Evolutionary conservation across 2,329 filamentous ascomycete species (phyloP).

Genomic region (Aspergillus novofumigatus): DNA sequence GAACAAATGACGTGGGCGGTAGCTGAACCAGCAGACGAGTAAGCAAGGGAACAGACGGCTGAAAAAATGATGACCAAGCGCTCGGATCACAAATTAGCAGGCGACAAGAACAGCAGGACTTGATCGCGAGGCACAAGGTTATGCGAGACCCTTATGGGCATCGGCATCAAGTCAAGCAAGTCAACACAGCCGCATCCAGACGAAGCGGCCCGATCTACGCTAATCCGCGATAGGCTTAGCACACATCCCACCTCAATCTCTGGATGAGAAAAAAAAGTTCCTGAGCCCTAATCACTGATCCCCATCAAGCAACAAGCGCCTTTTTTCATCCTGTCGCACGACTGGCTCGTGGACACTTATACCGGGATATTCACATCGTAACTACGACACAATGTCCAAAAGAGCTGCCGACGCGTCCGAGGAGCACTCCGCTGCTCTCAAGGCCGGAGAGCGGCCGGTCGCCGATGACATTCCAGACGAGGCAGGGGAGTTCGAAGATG

Average conservation of each 20-base stretch:
- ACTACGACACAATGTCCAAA: constrained; percentile 52
- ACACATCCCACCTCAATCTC: constrained; percentile 18
- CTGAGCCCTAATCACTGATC: constrained; percentile 10
- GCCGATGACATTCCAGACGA: constrained; percentile 48
- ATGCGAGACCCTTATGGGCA: background rate
- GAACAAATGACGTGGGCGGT: constrained; percentile 6
- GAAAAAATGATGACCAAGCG: background rate
- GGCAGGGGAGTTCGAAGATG: constrained; percentile 62
- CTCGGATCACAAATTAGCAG: background rate
- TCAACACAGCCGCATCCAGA: constrained; percentile 15
- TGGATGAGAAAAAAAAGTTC: constrained; percentile 30
- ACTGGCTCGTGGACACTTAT: constrained; percentile 17
- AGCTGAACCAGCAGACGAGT: constrained; percentile 4
- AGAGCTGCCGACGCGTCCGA: constrained; percentile 53
- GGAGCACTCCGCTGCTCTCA: constrained; percentile 51
- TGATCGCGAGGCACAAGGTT: background rate
- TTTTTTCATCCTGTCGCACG: constrained; percentile 15
- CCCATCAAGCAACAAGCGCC: constrained; percentile 9
- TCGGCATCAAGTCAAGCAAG: too few species aligned
- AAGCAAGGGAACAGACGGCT: background rate
- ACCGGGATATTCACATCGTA: constrained; percentile 2
- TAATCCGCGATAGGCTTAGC: constrained; percentile 34
- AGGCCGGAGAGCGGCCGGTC: constrained; percentile 58
- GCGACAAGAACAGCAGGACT: background rate
- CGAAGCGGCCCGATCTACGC: constrained; percentile 24